Percentiles rank a stretch among this genome's conserved stretches.
Conservation (phyloP, 805 yeast genomes). For the Alloascoidea africana region DNA sequence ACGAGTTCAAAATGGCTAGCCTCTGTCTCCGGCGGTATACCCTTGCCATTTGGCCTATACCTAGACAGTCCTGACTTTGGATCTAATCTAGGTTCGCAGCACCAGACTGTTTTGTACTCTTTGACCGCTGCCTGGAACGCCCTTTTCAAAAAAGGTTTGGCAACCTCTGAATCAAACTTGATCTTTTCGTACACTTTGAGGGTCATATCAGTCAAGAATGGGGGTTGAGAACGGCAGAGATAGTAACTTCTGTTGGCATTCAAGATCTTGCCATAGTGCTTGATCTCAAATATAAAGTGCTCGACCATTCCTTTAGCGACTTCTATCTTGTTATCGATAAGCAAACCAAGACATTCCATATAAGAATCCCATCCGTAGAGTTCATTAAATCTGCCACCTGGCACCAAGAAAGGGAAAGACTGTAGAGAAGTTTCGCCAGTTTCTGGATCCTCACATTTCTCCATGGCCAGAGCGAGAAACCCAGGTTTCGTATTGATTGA, state of each 20-base stretch:
- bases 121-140: constrained; percentile 68
- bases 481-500: constrained; percentile 79
- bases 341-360: constrained; percentile 74
- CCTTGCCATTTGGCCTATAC: constrained; percentile 79
- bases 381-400: constrained; percentile 96
- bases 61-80: constrained; percentile 65
- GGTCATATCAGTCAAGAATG: constrained; percentile 90
- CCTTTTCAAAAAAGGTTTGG: constrained; percentile 45
- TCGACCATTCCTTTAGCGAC: constrained; percentile 84
- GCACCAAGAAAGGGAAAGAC: constrained; percentile 66
- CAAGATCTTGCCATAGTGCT: constrained; percentile 80
- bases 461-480: constrained; percentile 64
- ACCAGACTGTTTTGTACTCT: constrained; percentile 80
- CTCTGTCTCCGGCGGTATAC: constrained; percentile 97
- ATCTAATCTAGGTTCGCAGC: constrained; percentile 57
- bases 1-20: constrained; percentile 70
- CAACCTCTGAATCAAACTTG: constrained; percentile 15
- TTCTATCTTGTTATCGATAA: constrained; percentile 48
- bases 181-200: constrained; percentile 47
- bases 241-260: constrained; percentile 92
- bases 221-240: constrained; percentile 89
- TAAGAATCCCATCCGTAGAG: constrained; percentile 98
- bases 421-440: constrained; percentile 31
- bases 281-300: constrained; percentile 81
- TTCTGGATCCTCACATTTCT: constrained; percentile 31